Percentiles rank a stretch among this genome's conserved stretches.
phyloP scores from a whole-genome alignment of 345 rosid genomes.

The Citrus hindsii region DNA sequence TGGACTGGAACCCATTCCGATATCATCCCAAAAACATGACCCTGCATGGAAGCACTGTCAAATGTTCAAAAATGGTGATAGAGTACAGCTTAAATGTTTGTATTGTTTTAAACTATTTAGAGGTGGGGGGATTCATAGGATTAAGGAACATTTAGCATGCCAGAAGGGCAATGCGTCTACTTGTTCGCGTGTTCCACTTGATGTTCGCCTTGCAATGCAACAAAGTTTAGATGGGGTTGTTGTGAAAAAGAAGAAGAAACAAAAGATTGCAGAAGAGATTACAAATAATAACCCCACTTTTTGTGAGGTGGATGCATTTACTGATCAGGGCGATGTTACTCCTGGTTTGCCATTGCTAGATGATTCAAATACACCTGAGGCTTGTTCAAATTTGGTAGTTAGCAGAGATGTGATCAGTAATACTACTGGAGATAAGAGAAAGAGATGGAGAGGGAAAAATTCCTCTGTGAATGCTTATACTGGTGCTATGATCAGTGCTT shows the following conservation, averaged over 20 bases:
- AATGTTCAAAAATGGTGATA: slow-evolving; percentile 68
- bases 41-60: slow-evolving; percentile 97
- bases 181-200: slow-evolving; percentile 63
- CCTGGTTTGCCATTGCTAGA: slow-evolving; percentile 23
- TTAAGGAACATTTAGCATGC: slow-evolving; percentile 93
- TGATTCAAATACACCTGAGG: slow-evolving; percentile 16
- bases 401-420: slow-evolving; percentile 33
- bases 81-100: slow-evolving; percentile 68
- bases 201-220: slow-evolving; percentile 57
- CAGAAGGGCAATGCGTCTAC: slow-evolving; percentile 83
- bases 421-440: slow-evolving; percentile 39
- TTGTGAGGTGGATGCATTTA: slow-evolving; percentile 26
- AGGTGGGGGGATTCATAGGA: slow-evolving; percentile 96
- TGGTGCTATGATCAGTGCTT: slow-evolving; percentile 13
- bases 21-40: slow-evolving; percentile 78
- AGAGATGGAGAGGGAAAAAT: slow-evolving; percentile 41
- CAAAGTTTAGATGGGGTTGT: slow-evolving; percentile 70
- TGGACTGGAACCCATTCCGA: slow-evolving; percentile 55
- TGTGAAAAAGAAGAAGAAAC: slow-evolving; percentile 65
- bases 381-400: slow-evolving; percentile 23
- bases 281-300: slow-evolving; percentile 40
- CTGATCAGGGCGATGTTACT: slow-evolving; percentile 32
- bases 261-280: slow-evolving; percentile 48
- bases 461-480: slow-evolving; percentile 25
- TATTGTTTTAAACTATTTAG: slow-evolving; percentile 79